Conservation (phyloP, 2,329 filamentous ascomycete genomes). For the Aaosphaeria pasadenensis region DNA sequence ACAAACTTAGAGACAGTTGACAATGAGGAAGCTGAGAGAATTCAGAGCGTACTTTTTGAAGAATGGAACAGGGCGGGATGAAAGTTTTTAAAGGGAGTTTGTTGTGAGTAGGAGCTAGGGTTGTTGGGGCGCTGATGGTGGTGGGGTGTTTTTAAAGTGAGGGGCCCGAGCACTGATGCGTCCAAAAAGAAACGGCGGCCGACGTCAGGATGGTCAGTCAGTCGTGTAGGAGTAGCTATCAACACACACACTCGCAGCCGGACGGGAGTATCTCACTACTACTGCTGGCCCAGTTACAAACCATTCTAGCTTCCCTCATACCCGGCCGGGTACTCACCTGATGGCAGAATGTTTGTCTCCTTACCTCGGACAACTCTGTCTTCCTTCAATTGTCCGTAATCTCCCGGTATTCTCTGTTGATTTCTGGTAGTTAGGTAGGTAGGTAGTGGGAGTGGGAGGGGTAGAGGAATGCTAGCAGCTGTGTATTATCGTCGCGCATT, state of each 20-base stretch:
- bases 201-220: conserved; percentile 29
- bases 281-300: conserved; percentile 22
- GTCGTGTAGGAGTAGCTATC: conserved; percentile 29
- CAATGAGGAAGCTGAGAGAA: neutral
- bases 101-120: conserved; percentile 1
- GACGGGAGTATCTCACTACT: too few relatives aligned
- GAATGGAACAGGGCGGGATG: conserved; percentile 4
- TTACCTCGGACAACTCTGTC: conserved; percentile 19
- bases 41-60: conserved; percentile 7
- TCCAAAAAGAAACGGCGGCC: neutral
- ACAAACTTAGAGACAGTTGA: conserved; percentile 5
- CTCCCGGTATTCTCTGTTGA: too few relatives aligned
- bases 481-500: too few relatives aligned
- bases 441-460: neutral
- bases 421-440: conserved; percentile 9
- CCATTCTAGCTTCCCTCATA: conserved; percentile 22
- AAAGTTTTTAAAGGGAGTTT: conserved; percentile 15
- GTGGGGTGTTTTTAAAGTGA: conserved; percentile 21
- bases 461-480: too few relatives aligned
- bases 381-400: too few relatives aligned
- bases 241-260: conserved; percentile 15
- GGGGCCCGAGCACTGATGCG: conserved; percentile 2
- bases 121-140: conserved; percentile 17
- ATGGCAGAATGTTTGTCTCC: conserved; percentile 5
- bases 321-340: conserved; percentile 28